Evolutionary conservation across 2,329 filamentous ascomycete species (phyloP).

Genomic region (Chaetomium globosum): DNA sequence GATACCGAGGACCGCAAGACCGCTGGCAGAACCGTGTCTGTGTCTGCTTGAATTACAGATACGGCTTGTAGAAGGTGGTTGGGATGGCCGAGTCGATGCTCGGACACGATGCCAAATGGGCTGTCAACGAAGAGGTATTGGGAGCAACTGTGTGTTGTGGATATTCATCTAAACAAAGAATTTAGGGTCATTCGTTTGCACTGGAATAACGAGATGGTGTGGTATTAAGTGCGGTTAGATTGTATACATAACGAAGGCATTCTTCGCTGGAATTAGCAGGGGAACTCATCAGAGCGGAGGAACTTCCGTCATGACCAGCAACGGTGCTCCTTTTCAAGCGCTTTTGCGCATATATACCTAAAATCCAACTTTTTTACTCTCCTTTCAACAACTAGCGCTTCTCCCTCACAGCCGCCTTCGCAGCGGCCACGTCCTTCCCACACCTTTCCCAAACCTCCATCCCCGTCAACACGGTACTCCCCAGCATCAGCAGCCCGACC

Average conservation of each 20-base stretch:
- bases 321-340: neutral
- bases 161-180: neutral
- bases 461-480: conserved; percentile 64
- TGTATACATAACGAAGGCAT: no score
- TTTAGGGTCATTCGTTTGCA: neutral
- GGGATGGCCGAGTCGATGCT: neutral
- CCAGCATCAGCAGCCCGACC: conserved; percentile 61
- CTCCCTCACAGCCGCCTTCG: conserved; percentile 20
- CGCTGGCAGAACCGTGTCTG: conserved; percentile 16
- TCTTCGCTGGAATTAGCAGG: no score
- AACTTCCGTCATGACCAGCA: neutral
- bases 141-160: neutral
- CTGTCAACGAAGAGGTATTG: neutral
- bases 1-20: conserved; percentile 13
- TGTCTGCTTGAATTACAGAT: neutral
- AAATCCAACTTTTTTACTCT: neutral
- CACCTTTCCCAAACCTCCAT: conserved; percentile 63
- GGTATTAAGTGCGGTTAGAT: no score
- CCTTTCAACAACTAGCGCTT: conserved; percentile 1
- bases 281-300: neutral
- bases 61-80: neutral
- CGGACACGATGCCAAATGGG: neutral
- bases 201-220: no score
- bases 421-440: conserved; percentile 32
- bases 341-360: neutral